Conservation (phyloP, 2,329 filamentous ascomycete species). For the Venturia aucupariae region DNA sequence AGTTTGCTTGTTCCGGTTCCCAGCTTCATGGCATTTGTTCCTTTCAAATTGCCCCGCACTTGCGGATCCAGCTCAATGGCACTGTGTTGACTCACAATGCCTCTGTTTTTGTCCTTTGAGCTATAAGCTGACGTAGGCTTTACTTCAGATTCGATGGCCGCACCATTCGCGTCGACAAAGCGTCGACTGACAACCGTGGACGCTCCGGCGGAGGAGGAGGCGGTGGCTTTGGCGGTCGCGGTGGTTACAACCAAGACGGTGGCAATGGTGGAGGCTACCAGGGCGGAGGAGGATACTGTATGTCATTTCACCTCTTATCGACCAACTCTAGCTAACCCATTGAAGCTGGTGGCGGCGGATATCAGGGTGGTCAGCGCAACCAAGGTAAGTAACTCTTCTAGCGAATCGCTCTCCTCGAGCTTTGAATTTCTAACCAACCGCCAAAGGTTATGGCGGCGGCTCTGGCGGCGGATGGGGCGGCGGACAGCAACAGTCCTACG, state of each 20-base stretch:
- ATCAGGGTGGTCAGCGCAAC: conserved; percentile 19
- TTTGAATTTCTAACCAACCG: not conserved
- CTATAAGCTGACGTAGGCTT: conserved; percentile 1
- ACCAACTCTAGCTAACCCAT: not conserved
- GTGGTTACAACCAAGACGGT: conserved; percentile 20
- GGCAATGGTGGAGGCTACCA: conserved; percentile 23
- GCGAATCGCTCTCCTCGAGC: not conserved
- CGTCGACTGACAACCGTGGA: conserved; percentile 66
- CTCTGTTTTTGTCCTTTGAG: not conserved
- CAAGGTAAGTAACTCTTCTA: conserved; percentile 12
- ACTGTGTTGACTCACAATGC: not conserved
- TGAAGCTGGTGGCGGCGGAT: conserved; percentile 18
- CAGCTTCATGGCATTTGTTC: conserved; percentile 15
- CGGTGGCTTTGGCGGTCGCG: conserved; percentile 25
- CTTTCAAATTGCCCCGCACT: not conserved
- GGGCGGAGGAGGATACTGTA: conserved; percentile 18
- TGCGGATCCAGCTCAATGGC: no score
- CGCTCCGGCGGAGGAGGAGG: conserved; percentile 47
- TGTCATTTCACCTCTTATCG: not conserved
- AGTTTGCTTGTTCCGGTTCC: conserved; percentile 26
- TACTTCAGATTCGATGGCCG: conserved; percentile 76
- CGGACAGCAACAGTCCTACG: conserved; percentile 17
- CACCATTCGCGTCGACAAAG: conserved; percentile 90
- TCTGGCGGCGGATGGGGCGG: conserved; percentile 10
- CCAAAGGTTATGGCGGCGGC: not conserved